Evolutionary conservation across 2,329 filamentous ascomycete genomes (phyloP).

Genomic region (Pseudogymnoascus sp.): DNA sequence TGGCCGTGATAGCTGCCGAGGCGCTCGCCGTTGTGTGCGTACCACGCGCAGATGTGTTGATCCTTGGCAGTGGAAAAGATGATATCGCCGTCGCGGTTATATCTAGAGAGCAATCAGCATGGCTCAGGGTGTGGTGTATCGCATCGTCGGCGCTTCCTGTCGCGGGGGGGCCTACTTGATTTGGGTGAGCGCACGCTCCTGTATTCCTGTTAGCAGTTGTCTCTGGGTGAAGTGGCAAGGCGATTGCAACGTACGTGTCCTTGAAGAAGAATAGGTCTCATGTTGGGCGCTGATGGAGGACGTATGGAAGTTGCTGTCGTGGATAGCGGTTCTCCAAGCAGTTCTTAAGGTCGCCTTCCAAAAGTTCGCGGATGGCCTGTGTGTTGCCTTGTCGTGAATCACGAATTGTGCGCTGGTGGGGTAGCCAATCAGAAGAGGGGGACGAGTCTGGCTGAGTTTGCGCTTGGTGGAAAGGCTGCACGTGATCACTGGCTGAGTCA

Average conservation of each 20-base stretch:
- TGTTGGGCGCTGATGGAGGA: conserved; percentile 41
- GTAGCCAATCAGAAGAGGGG: neutral
- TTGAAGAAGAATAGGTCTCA: conserved; percentile 94
- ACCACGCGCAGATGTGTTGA: conserved; percentile 96
- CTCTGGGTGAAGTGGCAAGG: neutral
- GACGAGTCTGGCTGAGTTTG: conserved; percentile 1
- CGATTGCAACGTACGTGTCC: conserved; percentile 61
- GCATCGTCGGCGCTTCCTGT: conserved; percentile 9
- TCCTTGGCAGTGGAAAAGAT: conserved; percentile 95
- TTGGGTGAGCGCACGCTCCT: conserved; percentile 90
- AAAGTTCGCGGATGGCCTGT: conserved; percentile 7
- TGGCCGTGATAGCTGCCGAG: conserved; percentile 95
- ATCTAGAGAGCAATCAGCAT: conserved; percentile 41
- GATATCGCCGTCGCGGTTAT: conserved; percentile 90
- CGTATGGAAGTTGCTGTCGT: neutral
- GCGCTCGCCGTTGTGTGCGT: conserved; percentile 93
- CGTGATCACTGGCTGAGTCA: conserved; percentile 5
- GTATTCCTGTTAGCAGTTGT: conserved; percentile 21
- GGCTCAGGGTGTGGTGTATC: conserved; percentile 9
- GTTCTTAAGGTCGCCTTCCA: neutral
- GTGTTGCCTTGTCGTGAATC: conserved; percentile 8
- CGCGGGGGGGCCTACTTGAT: conserved; percentile 55
- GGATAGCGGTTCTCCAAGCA: conserved; percentile 3
- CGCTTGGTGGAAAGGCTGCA: conserved; percentile 2
- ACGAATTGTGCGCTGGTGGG: conserved; percentile 9